Evolutionary conservation across 2,329 filamentous ascomycete genomes (phyloP).

Genomic region (Fusarium sp.): DNA sequence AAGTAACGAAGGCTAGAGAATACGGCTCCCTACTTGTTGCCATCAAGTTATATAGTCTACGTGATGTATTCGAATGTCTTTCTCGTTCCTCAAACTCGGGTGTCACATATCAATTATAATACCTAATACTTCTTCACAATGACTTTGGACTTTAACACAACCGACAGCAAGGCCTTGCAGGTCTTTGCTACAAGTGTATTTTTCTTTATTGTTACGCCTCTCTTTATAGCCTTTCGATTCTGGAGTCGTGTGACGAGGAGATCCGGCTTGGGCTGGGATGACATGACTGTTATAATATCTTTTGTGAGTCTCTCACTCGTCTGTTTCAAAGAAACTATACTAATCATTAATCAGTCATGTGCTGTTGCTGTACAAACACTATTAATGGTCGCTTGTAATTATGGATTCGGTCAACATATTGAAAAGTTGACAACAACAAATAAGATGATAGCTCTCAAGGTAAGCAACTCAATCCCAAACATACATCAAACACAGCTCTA

Average conservation of each 20-base stretch:
- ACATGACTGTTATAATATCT: constrained; percentile 56
- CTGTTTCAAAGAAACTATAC: not conserved
- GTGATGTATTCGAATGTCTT: not conserved
- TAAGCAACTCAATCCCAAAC: constrained; percentile 17
- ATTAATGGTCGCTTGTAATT: constrained; percentile 55
- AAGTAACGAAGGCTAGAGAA: not conserved
- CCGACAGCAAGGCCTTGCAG: constrained; percentile 53
- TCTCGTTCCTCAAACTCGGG: not conserved
- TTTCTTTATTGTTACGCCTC: constrained; percentile 57
- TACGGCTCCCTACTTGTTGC: not conserved
- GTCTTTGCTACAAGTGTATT: constrained; percentile 55
- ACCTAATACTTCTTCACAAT: constrained; percentile 25
- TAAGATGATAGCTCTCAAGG: constrained; percentile 53
- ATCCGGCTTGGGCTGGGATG: constrained; percentile 55
- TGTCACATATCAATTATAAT: constrained; percentile 5
- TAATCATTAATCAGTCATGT: constrained; percentile 47
- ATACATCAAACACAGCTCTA: not conserved
- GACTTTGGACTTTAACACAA: constrained; percentile 47
- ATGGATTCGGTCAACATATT: constrained; percentile 58
- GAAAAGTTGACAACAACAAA: constrained; percentile 49
- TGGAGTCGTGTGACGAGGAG: constrained; percentile 54
- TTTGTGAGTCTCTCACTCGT: constrained; percentile 48
- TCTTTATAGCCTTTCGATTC: constrained; percentile 54
- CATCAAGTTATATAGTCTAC: not conserved
- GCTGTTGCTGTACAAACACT: constrained; percentile 52